These are phyloP conservation scores for Pythium phragmiticola DNA, from an alignment of 352 stramenopile species.

Conservation along the genomic window DNA sequence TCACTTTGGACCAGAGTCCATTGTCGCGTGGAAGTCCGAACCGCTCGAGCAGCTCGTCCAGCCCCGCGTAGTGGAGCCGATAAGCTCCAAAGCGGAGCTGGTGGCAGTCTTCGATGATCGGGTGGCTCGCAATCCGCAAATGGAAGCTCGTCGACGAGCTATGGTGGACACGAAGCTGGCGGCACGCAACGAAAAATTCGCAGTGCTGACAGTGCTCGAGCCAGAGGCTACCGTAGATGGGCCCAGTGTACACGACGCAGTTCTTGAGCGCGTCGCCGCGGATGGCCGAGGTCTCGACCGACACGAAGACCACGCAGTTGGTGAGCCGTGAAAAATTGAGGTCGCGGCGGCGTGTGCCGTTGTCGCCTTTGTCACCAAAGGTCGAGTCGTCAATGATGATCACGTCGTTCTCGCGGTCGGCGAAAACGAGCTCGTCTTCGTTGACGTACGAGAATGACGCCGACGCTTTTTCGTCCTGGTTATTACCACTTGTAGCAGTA, in stretches of 20 bases:
- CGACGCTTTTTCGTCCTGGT: conserved; percentile 3
- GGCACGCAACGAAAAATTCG: conserved; percentile 79
- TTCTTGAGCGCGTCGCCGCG: conserved; percentile 62
- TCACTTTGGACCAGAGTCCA: conserved; percentile 85
- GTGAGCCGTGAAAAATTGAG: conserved; percentile 69
- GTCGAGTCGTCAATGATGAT: conserved; percentile 65
- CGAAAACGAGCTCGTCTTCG: conserved; percentile 60
- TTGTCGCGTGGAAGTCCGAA: conserved; percentile 51
- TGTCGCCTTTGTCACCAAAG: conserved; percentile 32
- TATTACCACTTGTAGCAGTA: conserved; percentile 4
- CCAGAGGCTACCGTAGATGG: conserved; percentile 83
- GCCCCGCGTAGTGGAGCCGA: conserved; percentile 53
- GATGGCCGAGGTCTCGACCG: conserved; percentile 71
- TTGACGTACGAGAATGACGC: conserved; percentile 21
- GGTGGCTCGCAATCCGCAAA: conserved; percentile 78
- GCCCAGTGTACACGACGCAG: conserved; percentile 73
- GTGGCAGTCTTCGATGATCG: conserved; percentile 91
- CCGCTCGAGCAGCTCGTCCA: conserved; percentile 60
- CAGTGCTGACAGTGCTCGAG: conserved; percentile 77
- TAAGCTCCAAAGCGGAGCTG: conserved; percentile 83
- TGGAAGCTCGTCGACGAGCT: conserved; percentile 72
- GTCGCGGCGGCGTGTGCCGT: conserved; percentile 46
- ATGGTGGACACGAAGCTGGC: conserved; percentile 85
- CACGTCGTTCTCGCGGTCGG: conserved; percentile 54
- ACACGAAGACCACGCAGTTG: conserved; percentile 72